These are phyloP conservation scores for Lodderomyces pseudojiufengensis DNA, from an alignment of 1,139 yeast genomes.

Conservation along the genomic window DNA sequence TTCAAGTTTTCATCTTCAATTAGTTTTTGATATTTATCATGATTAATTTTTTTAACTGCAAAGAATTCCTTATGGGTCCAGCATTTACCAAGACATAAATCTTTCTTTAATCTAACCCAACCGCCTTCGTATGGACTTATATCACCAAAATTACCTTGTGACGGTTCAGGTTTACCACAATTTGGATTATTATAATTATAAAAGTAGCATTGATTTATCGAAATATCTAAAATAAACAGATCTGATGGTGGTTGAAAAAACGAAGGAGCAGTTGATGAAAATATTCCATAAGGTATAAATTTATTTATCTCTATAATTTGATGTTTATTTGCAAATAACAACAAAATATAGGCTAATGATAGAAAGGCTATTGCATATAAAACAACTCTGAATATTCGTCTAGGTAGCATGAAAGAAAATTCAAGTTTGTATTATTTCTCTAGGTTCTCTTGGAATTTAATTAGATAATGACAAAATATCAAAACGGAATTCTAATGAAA, in stretches of 20 bases:
- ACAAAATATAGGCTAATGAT: conserved; percentile 17
- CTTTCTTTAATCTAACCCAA: conserved; percentile 39
- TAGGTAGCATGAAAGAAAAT: conserved; percentile 6
- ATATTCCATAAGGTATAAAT: conserved; percentile 26
- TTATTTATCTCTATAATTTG: conserved; percentile 27
- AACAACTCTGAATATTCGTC: conserved; percentile 7
- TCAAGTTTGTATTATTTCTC: too few relatives aligned
- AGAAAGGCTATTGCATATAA: conserved; percentile 12
- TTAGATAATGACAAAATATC: too few relatives aligned
- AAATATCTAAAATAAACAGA: conserved; percentile 34
- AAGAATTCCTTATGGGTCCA: conserved; percentile 32
- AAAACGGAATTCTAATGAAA: too few relatives aligned
- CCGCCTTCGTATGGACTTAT: conserved; percentile 19
- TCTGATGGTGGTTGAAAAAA: conserved; percentile 42
- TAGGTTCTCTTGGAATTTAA: too few relatives aligned
- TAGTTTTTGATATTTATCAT: conserved; percentile 7
- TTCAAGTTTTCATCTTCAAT: conserved; percentile 7
- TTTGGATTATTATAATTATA: conserved; percentile 20
- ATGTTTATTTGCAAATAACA: conserved; percentile 32
- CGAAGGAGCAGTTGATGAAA: conserved; percentile 23
- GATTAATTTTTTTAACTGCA: conserved; percentile 29
- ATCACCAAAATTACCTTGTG: conserved; percentile 30
- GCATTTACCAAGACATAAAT: conserved; percentile 32
- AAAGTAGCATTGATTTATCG: conserved; percentile 29
- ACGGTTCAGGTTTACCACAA: conserved; percentile 32